A percentile compares a stretch with the other conserved stretches of the same genome.
phyloP scores from a whole-genome alignment of 176 grass and related monocot genomes.

The Ensete ventricosum region DNA sequence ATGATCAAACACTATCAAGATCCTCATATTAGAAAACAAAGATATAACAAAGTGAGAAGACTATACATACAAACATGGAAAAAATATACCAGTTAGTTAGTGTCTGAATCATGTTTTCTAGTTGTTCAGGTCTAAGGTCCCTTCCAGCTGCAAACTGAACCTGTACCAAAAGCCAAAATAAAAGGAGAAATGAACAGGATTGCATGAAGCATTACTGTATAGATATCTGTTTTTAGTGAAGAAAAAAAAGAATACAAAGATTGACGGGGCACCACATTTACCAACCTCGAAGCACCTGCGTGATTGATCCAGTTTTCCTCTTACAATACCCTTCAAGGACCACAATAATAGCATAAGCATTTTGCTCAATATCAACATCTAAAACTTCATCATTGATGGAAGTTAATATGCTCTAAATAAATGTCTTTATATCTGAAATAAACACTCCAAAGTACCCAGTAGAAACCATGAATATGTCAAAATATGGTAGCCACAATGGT shows the following conservation, averaged over 20 bases:
- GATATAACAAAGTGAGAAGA: not conserved
- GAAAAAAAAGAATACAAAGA: slow-evolving; percentile 8
- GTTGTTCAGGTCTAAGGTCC: slow-evolving; percentile 83
- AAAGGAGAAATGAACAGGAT: not conserved
- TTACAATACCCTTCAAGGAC: slow-evolving; percentile 67
- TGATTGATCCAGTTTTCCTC: slow-evolving; percentile 94
- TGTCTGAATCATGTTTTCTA: slow-evolving; percentile 77
- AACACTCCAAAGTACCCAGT: not conserved
- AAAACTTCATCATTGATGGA: not conserved
- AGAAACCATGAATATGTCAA: not conserved
- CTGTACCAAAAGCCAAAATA: slow-evolving; percentile 35
- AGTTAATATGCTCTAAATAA: not conserved
- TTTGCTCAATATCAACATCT: slow-evolving; percentile 8
- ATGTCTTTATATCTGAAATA: not conserved
- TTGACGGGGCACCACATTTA: slow-evolving; percentile 8
- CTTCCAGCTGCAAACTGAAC: slow-evolving; percentile 98
- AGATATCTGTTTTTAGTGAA: not conserved
- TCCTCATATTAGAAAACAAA: not conserved
- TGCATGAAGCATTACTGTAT: not conserved
- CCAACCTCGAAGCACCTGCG: slow-evolving; percentile 89
- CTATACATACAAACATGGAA: slow-evolving; percentile 12
- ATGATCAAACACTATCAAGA: not conserved
- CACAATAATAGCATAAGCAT: slow-evolving; percentile 3
- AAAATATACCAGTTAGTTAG: slow-evolving; percentile 66
- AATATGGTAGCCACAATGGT: not conserved